Base-by-base conservation (phyloP, 352 stramenopile genomes). In the Pythium vanterpoolii region DNA sequence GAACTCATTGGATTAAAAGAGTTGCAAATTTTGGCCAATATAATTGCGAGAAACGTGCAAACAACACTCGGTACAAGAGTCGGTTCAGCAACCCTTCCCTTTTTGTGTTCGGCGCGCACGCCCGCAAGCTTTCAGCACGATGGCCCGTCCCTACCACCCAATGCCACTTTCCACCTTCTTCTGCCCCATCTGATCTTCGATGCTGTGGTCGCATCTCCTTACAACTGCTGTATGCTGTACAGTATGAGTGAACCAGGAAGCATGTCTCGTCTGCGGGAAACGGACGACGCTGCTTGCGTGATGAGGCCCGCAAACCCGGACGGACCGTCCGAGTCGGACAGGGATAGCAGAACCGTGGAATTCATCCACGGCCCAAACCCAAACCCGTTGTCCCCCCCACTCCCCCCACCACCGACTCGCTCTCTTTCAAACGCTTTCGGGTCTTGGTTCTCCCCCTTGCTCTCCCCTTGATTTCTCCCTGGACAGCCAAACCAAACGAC, bases 51-150 rank as follows among this genome's bases (percentile, higher is more conserved):
- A 11, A 10, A 0, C 21, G 8, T 34, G 34, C 23, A 23, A 43
- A 28, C 53, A 50, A 26, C 53, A 50, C 43, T 60, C 40, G 34
- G 42, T 28, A 60, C 40, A 61, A 61, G 54, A 61, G 54, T 61
- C 54, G 43, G 54, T 52, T 61, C 16, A 36, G 24, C 39, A 61
- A 54, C 54, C 54, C 54, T 54, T 34, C 21, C 36, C 54, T 33
- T 36, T 49, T 33, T 33, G 45, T 26, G 54, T 54, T 61, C 54
- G 54, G 43, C 54, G 54, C 42, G 23, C 42, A 44, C 39, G 52
- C 52, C 42, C 28, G 52, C 52, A 60, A 60, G 40, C 19, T 60
- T 60, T 60, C 53, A 45, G 53, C 28, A 60, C 53, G 39, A n/a
- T n/a, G 52, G 31, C 42, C 45, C 39, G 45, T 61, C 54, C 10